Percentiles rank a stretch among this genome's conserved stretches.
Evolutionary conservation across 2,329 filamentous ascomycete species (phyloP).

Genomic region (Pyrenophora seminiperda): DNA sequence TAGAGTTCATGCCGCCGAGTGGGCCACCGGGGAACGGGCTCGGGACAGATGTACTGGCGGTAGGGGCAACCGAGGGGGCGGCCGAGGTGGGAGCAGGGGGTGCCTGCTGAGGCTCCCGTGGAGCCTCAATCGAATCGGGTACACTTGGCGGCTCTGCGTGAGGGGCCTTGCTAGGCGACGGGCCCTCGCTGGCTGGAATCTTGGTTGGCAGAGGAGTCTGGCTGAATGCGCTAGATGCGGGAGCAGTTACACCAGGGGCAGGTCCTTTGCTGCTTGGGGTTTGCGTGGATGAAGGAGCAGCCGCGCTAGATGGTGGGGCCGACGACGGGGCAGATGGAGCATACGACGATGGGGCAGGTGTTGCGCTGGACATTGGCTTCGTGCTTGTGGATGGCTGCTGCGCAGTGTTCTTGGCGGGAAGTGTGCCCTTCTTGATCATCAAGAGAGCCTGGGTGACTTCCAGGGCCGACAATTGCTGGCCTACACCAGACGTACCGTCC

Average conservation of each 20-base stretch:
- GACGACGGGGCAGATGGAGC: background rate
- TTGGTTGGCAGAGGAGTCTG: conserved; percentile 5
- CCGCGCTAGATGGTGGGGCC: conserved; percentile 13
- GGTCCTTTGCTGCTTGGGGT: conserved; percentile 10
- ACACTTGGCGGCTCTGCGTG: conserved; percentile 9
- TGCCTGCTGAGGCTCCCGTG: background rate
- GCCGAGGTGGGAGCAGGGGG: conserved; percentile 3
- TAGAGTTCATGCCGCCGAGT: conserved; percentile 12
- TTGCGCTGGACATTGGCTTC: conserved; percentile 25
- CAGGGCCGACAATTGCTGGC: conserved; percentile 53
- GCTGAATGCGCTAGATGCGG: conserved; percentile 4
- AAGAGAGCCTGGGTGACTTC: conserved; percentile 54
- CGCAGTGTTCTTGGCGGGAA: conserved; percentile 35
- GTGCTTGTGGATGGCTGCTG: conserved; percentile 23
- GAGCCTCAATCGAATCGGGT: conserved; percentile 9
- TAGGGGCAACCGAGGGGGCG: conserved; percentile 6
- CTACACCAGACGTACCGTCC: conserved; percentile 51
- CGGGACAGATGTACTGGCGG: too few species aligned
- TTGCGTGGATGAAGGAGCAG: background rate
- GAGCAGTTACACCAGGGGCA: conserved; percentile 1
- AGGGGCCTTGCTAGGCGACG: background rate
- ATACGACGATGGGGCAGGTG: conserved; percentile 3
- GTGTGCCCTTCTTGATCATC: conserved; percentile 37
- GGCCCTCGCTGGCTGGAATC: conserved; percentile 8
- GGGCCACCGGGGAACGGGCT: conserved; percentile 17